Evolutionary conservation across 805 yeast species (phyloP), one percentile per base, ranked within the genome.

Genomic region (Lipomyces sp.): DNA sequence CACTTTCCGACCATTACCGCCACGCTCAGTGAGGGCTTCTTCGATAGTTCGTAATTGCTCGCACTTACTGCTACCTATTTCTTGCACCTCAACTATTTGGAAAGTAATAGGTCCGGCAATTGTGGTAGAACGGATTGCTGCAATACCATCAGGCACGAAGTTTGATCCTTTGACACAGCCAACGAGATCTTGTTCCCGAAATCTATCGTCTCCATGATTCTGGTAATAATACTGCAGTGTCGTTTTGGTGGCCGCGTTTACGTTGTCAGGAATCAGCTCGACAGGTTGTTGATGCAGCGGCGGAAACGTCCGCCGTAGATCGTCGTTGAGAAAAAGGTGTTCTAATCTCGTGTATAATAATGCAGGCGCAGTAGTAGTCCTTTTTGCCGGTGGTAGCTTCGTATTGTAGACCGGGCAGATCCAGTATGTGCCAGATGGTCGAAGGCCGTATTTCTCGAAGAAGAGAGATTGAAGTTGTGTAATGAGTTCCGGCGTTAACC

Each of bases 81-180:
- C 71, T 10, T 45, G 37, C 33, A 67, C 65, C 5, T 67, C 66
- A 29, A 63, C 59, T 30, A 67, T 62, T 51, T 67, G 71, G 50
- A 67, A 65, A 29, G 65, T 60, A 33, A 54, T 30, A 13, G 69
- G 70, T 6, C 64, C 65, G 5, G 61, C 10, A 10, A 59, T 35
- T 11, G 59, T 39, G 8, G 57, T 50, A n/a, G 67, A 42, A 11
- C 35, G 32, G 6, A 60, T 5, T 10, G 51, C 15, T 11, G 57
- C 15, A 18, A 37, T 10, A 13, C 39, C 30, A 33, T 60, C 63
- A 18, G 66, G 66, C 8, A 64, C 42, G 37, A 64, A 37, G 30
- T 59, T 59, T 54, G 66, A 64, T 13, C 33, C 53, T 6, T 18
- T 30, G 11, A 64, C 34, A 34, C 57, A 50, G n/a, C 37, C 30